A percentile compares a stretch with the other conserved stretches of the same genome.
phyloP scores from a whole-genome alignment of 345 rosid genomes.

The Lepidium africanum region DNA sequence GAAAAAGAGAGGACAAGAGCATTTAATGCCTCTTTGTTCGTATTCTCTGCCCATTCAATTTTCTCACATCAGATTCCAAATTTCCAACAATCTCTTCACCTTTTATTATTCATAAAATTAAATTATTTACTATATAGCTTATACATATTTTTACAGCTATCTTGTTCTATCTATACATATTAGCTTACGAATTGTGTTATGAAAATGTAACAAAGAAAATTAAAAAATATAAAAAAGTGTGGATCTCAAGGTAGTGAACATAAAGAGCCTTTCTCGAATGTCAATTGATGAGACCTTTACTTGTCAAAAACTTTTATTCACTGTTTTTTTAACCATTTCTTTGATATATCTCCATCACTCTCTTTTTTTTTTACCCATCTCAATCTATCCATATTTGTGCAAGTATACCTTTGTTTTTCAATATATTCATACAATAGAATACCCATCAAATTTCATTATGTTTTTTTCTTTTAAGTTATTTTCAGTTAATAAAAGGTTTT shows the following conservation, averaged over 20 bases:
- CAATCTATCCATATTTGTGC: background rate
- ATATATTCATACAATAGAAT: background rate
- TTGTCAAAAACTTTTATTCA: slow-evolving; percentile 26
- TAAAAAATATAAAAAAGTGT: no score
- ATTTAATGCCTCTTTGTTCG: slow-evolving; percentile 34
- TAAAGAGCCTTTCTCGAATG: slow-evolving; percentile 27
- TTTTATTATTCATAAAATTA: background rate
- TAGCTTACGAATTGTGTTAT: background rate
- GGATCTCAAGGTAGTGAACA: slow-evolving; percentile 26
- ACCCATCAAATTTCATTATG: background rate
- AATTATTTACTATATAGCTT: no score
- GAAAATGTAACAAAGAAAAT: background rate
- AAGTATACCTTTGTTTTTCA: background rate
- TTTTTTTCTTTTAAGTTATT: no score
- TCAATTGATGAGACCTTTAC: slow-evolving; percentile 26
- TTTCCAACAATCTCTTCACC: slow-evolving; percentile 1
- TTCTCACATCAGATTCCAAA: slow-evolving; percentile 14
- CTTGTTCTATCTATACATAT: background rate
- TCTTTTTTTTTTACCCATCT: slow-evolving; percentile 5
- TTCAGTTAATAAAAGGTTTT: no score
- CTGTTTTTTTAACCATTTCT: slow-evolving; percentile 29
- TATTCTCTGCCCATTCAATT: slow-evolving; percentile 16
- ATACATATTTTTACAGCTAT: no score
- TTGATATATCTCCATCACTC: slow-evolving; percentile 25
- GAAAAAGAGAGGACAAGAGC: slow-evolving; percentile 29